Evolutionary conservation across 345 rosid species (phyloP), one percentile per base, ranked within the genome.

Genomic region (Eucalyptus leucophloia): DNA sequence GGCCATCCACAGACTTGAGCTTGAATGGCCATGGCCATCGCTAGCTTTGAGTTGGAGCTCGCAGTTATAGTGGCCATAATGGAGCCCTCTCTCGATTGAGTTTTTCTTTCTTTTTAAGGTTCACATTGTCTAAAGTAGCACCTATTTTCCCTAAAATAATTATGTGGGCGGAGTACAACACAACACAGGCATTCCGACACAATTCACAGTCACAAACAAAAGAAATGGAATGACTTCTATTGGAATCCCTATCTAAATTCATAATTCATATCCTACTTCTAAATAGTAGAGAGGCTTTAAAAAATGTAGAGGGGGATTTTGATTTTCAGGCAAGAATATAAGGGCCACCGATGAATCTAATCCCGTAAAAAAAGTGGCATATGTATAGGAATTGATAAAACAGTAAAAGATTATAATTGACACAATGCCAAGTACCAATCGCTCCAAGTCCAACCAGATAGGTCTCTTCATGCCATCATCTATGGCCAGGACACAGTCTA

Each of bases 1-100:
- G 82, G 82, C 44, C 82, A n/a, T 72, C 82, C 14, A 12, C 44
- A 8, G 34, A 23, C 44, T 72, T 72, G 44, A 34, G 82, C 82
- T 72, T 72, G 82, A 72, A 72, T 72, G 42, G 44, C 44, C 44
- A 19, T 91, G 5, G 69, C 16, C 17, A 87, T 50, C 86, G 53
- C 82, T 9, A 72, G 45, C 82, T 72, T 72, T 0, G 44, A 34
- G 82, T 72, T 72, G 82, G 82, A 72, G 82, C 42, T 34, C 44
- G 44, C 7, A 16, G 82, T 72, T 72, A 34, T 72, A 42, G 24
- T 7, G 7, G 14, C 82, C 14, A 5, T 92, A 34, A 95, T 96
- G 94, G 93, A 92, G 85, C 45, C 87, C 12, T 93, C 94, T 1
- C 44, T 72, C 82, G 40, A 72, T 72, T 72, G 82, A 34, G 40